These are phyloP conservation scores for Beta lomatogona DNA, from an alignment of 179 eudicot species.

Conservation along the genomic window DNA sequence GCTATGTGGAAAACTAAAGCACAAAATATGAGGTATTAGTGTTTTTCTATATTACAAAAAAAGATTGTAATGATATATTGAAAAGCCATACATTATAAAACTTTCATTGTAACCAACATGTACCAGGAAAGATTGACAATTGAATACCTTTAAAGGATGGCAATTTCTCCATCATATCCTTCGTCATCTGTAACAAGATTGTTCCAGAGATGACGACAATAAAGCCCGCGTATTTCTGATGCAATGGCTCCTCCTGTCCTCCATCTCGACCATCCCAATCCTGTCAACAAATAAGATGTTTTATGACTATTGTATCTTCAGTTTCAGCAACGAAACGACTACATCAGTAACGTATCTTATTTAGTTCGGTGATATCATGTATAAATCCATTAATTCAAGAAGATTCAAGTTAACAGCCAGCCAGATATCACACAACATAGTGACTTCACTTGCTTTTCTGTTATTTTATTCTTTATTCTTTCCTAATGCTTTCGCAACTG, in stretches of 20 bases:
- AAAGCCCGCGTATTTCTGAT: conserved; percentile 63
- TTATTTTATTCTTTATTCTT: no score
- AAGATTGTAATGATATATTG: no score
- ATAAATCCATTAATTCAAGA: no score
- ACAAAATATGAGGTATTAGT: no score
- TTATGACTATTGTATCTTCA: not conserved
- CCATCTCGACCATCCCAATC: conserved; percentile 66
- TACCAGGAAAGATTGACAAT: not conserved
- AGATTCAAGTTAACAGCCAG: not conserved
- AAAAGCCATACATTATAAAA: not conserved
- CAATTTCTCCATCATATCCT: conserved; percentile 50
- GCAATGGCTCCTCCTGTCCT: conserved; percentile 43
- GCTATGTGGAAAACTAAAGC: no score
- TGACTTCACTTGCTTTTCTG: not conserved
- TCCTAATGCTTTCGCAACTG: not conserved
- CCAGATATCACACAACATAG: not conserved
- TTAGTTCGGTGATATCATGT: not conserved
- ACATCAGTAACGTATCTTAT: not conserved
- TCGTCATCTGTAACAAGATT: conserved; percentile 54
- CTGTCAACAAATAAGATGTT: conserved; percentile 25
- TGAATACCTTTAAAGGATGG: conserved; percentile 53
- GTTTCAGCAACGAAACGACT: not conserved
- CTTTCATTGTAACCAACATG: no score
- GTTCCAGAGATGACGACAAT: conserved; percentile 60
- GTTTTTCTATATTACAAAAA: no score